Base-by-base conservation (phyloP, 176 grass and related monocot genomes). In the Olyra latifolia region DNA sequence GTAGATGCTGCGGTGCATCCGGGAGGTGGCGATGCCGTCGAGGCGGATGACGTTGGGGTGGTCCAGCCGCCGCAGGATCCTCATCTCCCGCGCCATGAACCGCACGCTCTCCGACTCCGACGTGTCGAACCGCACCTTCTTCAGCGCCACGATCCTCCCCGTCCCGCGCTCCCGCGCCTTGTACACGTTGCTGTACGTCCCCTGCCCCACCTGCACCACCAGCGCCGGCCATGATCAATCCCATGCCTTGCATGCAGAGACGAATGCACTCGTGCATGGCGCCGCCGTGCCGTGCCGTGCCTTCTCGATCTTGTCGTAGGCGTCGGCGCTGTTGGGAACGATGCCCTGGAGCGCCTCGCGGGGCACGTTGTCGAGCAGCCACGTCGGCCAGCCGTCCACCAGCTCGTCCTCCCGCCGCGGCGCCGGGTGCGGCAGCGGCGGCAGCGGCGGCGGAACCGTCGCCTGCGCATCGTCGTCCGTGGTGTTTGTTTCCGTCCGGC, bases 1-100 rank as follows among this genome's bases (percentile, higher is more conserved):
- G 88, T 93, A 93, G 83, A 93, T 73, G 88, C 91, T 93, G 62
- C 86, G 88, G 79, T 93, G 91, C 91, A 93, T 93, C 83, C 88
- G 39, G 7, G 91, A 93, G 60, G 91, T 93, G 43, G 91, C 88
- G 79, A 93, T 84, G 3, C 91, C 91, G 14, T 90, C 82, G 39
- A 93, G 91, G 56, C 80, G 67, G 47, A 93, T 87, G 8, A 88
- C 79, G 86, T 93, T 93, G 10, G 91, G 85, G 83, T 93, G 91
- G 42, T 93, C 91, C 6, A 93, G 91, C 28, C 22, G 35, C 69
- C 81, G 84, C 47, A 93, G 77, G 78, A 93, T 83, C 29, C 43
- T 56, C 54, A 91, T 74, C 85, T 91, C 89, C 6, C 85, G 77
- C 65, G 85, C 77, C 89, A 91, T 91, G 77, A 91, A 91, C 11